These are phyloP conservation scores for Teunomyces kruisii DNA, from an alignment of 805 yeast genomes.

Conservation along the genomic window DNA sequence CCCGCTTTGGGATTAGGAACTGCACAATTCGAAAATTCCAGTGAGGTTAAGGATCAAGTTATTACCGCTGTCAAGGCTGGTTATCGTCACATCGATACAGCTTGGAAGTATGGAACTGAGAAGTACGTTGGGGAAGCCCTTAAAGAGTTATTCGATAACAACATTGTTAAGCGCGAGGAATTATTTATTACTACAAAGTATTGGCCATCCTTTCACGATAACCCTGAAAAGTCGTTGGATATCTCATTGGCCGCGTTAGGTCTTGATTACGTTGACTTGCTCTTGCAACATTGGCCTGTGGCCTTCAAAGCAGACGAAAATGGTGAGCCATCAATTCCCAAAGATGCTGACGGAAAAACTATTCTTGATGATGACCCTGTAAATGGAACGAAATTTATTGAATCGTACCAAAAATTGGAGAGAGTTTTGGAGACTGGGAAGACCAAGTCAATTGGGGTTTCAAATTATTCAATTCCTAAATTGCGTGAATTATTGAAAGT, in stretches of 20 bases:
- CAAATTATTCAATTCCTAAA: constrained; percentile 44
- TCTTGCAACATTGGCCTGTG: constrained; percentile 54
- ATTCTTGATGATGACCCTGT: constrained; percentile 35
- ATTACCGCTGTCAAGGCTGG: constrained; percentile 43
- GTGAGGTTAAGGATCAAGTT: constrained; percentile 33
- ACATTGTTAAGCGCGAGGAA: constrained; percentile 49
- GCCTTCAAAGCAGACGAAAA: constrained; percentile 39
- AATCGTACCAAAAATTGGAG: constrained; percentile 30
- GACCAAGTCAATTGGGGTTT: constrained; percentile 57
- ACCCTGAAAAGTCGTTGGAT: constrained; percentile 42
- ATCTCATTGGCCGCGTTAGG: constrained; percentile 40
- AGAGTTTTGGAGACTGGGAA: constrained; percentile 29
- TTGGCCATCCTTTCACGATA: constrained; percentile 45
- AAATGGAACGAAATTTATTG: constrained; percentile 30
- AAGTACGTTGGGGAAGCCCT: constrained; percentile 44
- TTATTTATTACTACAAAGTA: constrained; percentile 38
- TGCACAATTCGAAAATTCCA: constrained; percentile 30
- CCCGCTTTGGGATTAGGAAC: constrained; percentile 72
- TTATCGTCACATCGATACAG: constrained; percentile 52
- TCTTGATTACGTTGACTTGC: constrained; percentile 46
- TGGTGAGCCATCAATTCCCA: constrained; percentile 38
- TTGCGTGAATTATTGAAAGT: constrained; percentile 33
- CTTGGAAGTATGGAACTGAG: constrained; percentile 51
- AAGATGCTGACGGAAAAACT: constrained; percentile 34
- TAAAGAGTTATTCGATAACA: constrained; percentile 47